A percentile compares a stretch with the other conserved stretches of the same genome.
Evolutionary conservation across 176 grass and related monocot genomes (phyloP).

Genomic region (Bolboschoenus planiculmis): DNA sequence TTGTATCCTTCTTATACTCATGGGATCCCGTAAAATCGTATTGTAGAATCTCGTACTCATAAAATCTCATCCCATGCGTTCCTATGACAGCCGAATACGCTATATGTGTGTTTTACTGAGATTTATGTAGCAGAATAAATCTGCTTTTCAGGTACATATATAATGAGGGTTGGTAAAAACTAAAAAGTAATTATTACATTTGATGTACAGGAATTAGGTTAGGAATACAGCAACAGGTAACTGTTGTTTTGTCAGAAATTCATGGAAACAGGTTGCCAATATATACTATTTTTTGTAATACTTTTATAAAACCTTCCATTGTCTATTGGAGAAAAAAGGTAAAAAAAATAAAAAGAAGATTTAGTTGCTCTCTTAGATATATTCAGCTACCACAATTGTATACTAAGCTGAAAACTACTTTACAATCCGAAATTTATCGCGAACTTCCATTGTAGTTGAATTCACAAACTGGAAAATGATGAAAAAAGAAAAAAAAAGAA

Average conservation of each 20-base stretch:
- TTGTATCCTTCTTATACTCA: too few relatives aligned
- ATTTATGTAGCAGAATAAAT: background rate
- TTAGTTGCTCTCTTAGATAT: slow-evolving; percentile 3
- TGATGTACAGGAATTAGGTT: background rate
- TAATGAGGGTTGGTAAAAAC: background rate
- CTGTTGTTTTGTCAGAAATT: background rate
- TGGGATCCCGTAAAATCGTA: too few relatives aligned
- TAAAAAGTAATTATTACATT: background rate
- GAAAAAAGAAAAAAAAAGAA: background rate
- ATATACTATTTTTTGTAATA: background rate
- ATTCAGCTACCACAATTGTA: background rate
- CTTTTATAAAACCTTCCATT: background rate
- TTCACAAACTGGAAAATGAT: slow-evolving; percentile 63
- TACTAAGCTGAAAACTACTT: slow-evolving; percentile 24
- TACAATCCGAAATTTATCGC: slow-evolving; percentile 56
- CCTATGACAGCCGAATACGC: too few relatives aligned
- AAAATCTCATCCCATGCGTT: too few relatives aligned
- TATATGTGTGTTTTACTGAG: background rate
- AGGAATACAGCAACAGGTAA: background rate
- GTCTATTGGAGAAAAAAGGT: background rate
- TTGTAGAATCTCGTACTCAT: too few relatives aligned
- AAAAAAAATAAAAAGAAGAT: background rate
- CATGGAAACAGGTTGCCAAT: background rate
- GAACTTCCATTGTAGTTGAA: slow-evolving; percentile 41
- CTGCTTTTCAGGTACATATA: background rate